A percentile compares a stretch with the other conserved stretches of the same genome.
Evolutionary conservation across 2,329 filamentous ascomycete species (phyloP).

Genomic region (Xylaria polymorpha): DNA sequence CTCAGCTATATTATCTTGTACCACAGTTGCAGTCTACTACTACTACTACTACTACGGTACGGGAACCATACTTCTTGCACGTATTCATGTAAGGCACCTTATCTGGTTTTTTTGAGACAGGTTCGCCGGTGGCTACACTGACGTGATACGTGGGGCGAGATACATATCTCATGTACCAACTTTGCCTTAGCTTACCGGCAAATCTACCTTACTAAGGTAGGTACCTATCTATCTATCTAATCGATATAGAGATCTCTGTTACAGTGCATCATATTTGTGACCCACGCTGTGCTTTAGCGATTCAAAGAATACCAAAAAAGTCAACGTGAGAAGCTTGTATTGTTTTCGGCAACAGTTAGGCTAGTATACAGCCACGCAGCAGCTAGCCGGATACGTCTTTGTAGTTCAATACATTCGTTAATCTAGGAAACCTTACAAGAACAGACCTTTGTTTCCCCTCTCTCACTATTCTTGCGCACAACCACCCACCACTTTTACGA

Average conservation of each 20-base stretch:
- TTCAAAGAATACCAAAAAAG: neutral
- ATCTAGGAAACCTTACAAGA: neutral
- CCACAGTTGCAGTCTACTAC: neutral
- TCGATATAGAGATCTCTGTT: neutral
- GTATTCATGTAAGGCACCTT: slow-evolving; percentile 20
- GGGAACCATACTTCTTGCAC: neutral
- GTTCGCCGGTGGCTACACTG: slow-evolving; percentile 22
- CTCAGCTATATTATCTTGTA: slow-evolving; percentile 1
- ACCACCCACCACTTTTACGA: neutral
- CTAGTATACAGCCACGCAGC: neutral
- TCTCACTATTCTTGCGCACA: neutral
- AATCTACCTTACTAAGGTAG: slow-evolving; percentile 2
- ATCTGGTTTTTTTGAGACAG: slow-evolving; percentile 12
- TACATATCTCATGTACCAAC: neutral
- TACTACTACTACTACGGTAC: too few species aligned
- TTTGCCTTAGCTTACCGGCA: neutral
- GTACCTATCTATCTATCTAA: too few species aligned
- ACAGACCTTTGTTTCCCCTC: neutral
- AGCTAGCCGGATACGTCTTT: neutral
- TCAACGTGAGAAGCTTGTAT: neutral
- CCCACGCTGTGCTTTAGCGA: neutral
- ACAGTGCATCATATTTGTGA: neutral
- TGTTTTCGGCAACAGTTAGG: neutral
- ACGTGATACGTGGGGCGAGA: slow-evolving; percentile 38
- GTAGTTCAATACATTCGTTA: neutral